Base-by-base conservation (phyloP, 2,329 filamentous ascomycete genomes). In the Neofusicoccum parvum region DNA sequence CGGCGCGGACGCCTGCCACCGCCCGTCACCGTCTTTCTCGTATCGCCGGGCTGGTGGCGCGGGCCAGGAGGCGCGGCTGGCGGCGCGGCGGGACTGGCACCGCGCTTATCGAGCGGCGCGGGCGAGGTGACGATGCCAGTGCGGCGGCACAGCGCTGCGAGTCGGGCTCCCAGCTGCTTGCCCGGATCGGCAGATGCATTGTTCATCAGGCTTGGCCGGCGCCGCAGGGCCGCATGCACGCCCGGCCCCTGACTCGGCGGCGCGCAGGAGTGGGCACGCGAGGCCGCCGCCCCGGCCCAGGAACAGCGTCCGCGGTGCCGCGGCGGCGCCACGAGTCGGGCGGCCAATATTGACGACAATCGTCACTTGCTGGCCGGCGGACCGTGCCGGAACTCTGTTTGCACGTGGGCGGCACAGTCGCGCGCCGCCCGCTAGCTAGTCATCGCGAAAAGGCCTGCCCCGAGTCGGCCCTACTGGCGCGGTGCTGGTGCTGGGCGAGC, bases 381-480 rank as follows among this genome's bases (percentile, higher is more conserved):
- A 56, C 53, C 53, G 53, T 56, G 53, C 53, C 53, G 53, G 43
- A 56, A n/a, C 36, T 23, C 53, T 43, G 36, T 20, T 15, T 17
- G 53, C 53, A 43, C 53, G 53, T 56, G 53, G 37, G 50, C 50
- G 32, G 50, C 50, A 10, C 34, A 20, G 34, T 34, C 20, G 34
- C 32, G 34, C 49, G 23, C 10, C 11, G 3, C 34, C 11, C 51
- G 39, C 51, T 23, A 20, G 51, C 34, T 36, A 36, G 51, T 36
- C 51, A 54, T 36, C 51, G 51, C 51, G n/a, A 23, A 34, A 17
- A 5, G 5, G 20, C 36, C 53, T 56, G 53, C 14, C 37, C 9
- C 53, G 53, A 59, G 54, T 59, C 54, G 54, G 54, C 39, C 54
- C 54, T 59, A 59, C 41, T 59, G 39, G 23, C 23, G 23, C 23